phyloP scores from a whole-genome alignment of 1,139 yeast species.

The Candida tetrigidarum region DNA sequence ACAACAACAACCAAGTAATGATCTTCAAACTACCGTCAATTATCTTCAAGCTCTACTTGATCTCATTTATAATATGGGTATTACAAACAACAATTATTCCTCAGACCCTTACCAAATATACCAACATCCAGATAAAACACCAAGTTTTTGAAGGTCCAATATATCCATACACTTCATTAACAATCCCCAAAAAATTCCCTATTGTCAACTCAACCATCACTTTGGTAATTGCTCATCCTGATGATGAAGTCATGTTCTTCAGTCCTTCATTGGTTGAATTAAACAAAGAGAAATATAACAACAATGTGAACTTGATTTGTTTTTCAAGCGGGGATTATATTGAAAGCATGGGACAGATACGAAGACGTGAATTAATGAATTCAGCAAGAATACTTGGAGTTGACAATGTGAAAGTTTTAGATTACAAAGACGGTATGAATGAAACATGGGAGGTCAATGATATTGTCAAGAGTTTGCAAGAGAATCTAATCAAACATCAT shows the following conservation, averaged over 20 bases:
- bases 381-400: constrained; percentile 66
- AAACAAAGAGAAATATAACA: constrained; percentile 50
- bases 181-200: constrained; percentile 39
- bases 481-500: constrained; percentile 19
- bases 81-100: constrained; percentile 46
- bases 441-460: constrained; percentile 62
- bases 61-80: constrained; percentile 42
- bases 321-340: constrained; percentile 72
- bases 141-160: constrained; percentile 24
- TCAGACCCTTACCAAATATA: constrained; percentile 35
- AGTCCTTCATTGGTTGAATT: constrained; percentile 74
- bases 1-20: constrained; percentile 13
- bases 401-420: constrained; percentile 51
- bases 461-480: constrained; percentile 35
- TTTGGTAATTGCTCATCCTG: constrained; percentile 91
- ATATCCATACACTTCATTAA: constrained; percentile 44
- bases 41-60: constrained; percentile 20
- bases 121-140: constrained; percentile 31
- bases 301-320: constrained; percentile 64
- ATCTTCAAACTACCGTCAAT: constrained; percentile 21
- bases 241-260: constrained; percentile 98
- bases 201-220: constrained; percentile 43
- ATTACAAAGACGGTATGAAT: constrained; percentile 75
- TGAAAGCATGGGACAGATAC: constrained; percentile 67
- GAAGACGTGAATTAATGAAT: constrained; percentile 60